phyloP scores from a whole-genome alignment of 2,329 filamentous ascomycete genomes.

The Trichoderma asperellum region DNA sequence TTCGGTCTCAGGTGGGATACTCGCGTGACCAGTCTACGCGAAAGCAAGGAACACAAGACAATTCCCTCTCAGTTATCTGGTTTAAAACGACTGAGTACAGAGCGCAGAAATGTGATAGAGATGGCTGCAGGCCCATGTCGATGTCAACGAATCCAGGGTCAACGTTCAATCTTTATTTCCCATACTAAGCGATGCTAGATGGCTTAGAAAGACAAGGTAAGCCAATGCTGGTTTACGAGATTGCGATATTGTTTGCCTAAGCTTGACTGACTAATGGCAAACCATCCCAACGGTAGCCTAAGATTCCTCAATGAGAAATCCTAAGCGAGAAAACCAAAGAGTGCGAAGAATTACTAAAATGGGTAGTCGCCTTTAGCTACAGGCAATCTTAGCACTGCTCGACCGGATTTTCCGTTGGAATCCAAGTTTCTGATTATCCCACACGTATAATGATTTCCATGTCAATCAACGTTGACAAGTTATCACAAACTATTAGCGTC shows the following conservation, averaged over 20 bases:
- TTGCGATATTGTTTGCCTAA: background rate
- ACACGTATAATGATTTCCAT: background rate
- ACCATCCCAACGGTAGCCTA: background rate
- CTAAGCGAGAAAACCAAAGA: background rate
- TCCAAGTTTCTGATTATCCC: background rate
- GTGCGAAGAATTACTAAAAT: background rate
- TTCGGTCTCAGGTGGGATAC: background rate
- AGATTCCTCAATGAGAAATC: background rate
- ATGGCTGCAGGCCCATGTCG: background rate
- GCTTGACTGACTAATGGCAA: background rate
- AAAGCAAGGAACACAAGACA: background rate
- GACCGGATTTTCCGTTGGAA: background rate
- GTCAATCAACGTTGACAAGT: background rate
- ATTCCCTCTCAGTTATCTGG: background rate
- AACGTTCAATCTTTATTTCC: background rate
- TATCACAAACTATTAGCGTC: background rate
- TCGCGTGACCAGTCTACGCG: background rate
- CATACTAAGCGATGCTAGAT: background rate
- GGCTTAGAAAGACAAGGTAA: background rate
- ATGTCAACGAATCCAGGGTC: background rate
- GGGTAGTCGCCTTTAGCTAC: background rate
- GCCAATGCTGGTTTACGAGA: background rate
- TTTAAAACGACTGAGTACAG: background rate
- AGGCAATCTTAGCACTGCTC: background rate
- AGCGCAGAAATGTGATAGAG: background rate